These are phyloP conservation scores for Kernera saxatilis DNA, from an alignment of 345 rosid genomes.

Conservation along the genomic window DNA sequence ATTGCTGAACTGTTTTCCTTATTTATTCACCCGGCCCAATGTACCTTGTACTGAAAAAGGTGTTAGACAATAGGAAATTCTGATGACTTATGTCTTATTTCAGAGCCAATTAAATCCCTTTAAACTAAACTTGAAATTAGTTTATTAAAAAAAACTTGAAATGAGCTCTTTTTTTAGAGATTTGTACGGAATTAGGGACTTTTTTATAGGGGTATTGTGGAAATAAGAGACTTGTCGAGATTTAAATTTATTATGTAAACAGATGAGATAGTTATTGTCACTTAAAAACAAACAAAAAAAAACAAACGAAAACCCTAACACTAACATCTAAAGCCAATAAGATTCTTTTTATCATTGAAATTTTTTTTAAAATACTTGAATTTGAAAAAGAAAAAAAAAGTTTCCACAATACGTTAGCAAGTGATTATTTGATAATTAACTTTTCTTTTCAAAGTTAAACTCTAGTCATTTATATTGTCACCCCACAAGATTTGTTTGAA, in stretches of 20 bases:
- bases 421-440: not conserved
- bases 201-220: not conserved
- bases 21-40: not conserved
- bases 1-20: not conserved
- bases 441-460: not conserved
- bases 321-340: too few relatives aligned
- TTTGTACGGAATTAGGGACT: not conserved
- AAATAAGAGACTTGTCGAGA: not conserved
- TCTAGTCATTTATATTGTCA: not conserved
- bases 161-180: not conserved
- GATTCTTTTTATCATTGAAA: not conserved
- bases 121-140: not conserved
- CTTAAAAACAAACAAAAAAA: not conserved
- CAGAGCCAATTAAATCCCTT: not conserved
- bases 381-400: not conserved
- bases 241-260: not conserved
- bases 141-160: not conserved
- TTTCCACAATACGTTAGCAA: not conserved
- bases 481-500: not conserved
- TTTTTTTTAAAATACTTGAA: not conserved
- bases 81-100: not conserved
- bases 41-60: constrained; percentile 1
- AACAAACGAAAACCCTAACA: not conserved
- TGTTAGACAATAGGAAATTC: not conserved
- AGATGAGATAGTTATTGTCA: not conserved